Base-by-base conservation (phyloP, 2,329 filamentous ascomycete species). In the Venturia aucupariae region DNA sequence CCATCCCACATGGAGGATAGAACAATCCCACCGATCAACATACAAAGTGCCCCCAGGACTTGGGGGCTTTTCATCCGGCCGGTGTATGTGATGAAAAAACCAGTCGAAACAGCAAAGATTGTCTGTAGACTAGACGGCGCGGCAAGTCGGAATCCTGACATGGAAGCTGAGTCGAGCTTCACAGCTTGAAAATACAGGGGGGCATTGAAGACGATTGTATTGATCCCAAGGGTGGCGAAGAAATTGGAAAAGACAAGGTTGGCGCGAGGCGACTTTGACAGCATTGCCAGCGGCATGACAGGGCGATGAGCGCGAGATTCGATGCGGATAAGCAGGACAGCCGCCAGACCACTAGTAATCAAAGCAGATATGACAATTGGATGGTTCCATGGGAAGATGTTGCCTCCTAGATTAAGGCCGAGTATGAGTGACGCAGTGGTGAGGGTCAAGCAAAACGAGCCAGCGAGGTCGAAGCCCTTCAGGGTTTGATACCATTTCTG, bases 71-170 rank as follows among this genome's bases (percentile, higher is more conserved):
- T 76, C 71, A 78, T 75, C 35, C 76, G 72, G 24, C 77, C 72
- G 0, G 77, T 79, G 19, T 72, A 71, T 1, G 76, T 78, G 72
- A 79, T 79, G 65, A 77, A 76, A 67, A 77, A 75, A 38, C 77
- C 77, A 15, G 73, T 70, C 5, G 72, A 72, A 17, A 79, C 74
- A 30, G 75, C 76, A 57, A 74, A 76, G 44, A 78, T 67, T 1
- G 74, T 78, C 35, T 76, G 71, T 3, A 74, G 82, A 32, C 86
- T 68, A 0, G 85, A 84, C 4, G 87, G 85, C 7, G 86, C 78
- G 24, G 90, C 81, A 63, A 92, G 85, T 54, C 86, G 83, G 35
- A 91, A 82, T n/a, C 89, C 89, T 0, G 89, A 90, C 30, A 81
- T 78, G 0, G 89, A 90, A 19, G 89, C 86, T 6, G 81, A 82